Conservation (phyloP, 306 rosid genomes). For the Senna siamea region DNA sequence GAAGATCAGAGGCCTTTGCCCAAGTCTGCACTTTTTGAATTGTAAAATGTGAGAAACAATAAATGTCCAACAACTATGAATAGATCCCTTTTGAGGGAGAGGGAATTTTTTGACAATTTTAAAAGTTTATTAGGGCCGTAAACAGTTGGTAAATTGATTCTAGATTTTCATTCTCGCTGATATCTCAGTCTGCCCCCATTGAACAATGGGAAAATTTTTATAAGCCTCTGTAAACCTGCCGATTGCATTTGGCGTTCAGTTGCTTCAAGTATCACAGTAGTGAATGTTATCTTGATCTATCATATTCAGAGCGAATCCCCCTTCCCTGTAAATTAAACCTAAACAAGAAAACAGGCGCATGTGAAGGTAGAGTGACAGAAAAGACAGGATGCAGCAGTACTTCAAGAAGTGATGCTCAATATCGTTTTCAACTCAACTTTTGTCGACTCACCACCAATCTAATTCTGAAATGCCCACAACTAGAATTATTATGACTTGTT, state of each 20-base stretch:
- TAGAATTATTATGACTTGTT: background rate
- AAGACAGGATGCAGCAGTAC: too few species aligned
- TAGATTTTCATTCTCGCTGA: constrained; percentile 30
- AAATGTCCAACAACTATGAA: constrained; percentile 44
- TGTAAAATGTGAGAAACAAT: constrained; percentile 50
- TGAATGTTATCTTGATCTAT: constrained; percentile 2
- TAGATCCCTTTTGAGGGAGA: constrained; percentile 44
- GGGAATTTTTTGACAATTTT: constrained; percentile 36
- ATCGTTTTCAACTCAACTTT: too few species aligned
- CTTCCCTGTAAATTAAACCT: background rate
- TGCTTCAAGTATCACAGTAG: background rate
- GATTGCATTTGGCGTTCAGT: constrained; percentile 1
- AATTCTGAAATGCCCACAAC: too few species aligned
- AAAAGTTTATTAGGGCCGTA: constrained; percentile 43
- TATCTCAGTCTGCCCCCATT: constrained; percentile 20
- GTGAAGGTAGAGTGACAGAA: too few species aligned
- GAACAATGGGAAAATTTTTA: constrained; percentile 35
- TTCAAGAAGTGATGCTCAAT: too few species aligned
- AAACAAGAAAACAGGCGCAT: background rate
- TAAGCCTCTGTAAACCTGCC: constrained; percentile 34
- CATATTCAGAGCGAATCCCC: background rate
- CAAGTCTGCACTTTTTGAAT: constrained; percentile 34
- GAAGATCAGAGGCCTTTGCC: constrained; percentile 30
- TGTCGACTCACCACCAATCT: too few species aligned
- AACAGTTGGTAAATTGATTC: constrained; percentile 42